Conservation (phyloP, 2,329 filamentous ascomycete genomes). For the Hypoxylon sp. region DNA sequence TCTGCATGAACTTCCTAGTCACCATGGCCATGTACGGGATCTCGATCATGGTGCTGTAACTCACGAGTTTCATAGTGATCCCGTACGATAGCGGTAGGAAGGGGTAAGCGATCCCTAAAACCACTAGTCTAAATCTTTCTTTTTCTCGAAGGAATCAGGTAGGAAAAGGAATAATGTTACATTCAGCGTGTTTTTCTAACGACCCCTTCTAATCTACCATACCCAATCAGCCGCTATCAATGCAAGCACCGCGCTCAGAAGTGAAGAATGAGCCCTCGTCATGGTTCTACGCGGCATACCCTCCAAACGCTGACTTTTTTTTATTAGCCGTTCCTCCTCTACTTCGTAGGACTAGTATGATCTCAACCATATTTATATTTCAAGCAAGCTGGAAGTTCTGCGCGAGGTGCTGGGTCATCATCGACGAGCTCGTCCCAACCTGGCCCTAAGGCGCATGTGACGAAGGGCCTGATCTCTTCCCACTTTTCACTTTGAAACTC, state of each 20-base stretch:
- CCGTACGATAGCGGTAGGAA: too few species aligned
- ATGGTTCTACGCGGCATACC: neutral
- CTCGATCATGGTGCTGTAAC: too few species aligned
- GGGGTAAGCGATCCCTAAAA: too few species aligned
- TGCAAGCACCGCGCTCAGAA: neutral
- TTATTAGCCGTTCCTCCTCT: neutral
- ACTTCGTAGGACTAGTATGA: neutral
- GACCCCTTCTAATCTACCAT: too few species aligned
- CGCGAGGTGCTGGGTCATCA: too few species aligned
- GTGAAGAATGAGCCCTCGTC: neutral
- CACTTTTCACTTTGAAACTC: neutral
- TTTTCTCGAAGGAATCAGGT: too few species aligned
- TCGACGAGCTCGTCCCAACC: neutral
- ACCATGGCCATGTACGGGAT: too few species aligned
- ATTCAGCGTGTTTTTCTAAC: too few species aligned
- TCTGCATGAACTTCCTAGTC: too few species aligned
- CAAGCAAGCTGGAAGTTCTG: neutral
- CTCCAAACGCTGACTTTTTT: neutral
- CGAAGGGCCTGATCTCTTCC: neutral
- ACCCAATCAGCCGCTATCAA: neutral
- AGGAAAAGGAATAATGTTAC: too few species aligned
- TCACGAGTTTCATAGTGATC: too few species aligned
- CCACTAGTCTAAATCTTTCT: too few species aligned
- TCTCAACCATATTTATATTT: neutral
- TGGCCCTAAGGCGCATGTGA: slow-evolving; percentile 1